Base-by-base conservation (phyloP, 1,139 yeast species). In the Schizosaccharomyces versatilis region DNA sequence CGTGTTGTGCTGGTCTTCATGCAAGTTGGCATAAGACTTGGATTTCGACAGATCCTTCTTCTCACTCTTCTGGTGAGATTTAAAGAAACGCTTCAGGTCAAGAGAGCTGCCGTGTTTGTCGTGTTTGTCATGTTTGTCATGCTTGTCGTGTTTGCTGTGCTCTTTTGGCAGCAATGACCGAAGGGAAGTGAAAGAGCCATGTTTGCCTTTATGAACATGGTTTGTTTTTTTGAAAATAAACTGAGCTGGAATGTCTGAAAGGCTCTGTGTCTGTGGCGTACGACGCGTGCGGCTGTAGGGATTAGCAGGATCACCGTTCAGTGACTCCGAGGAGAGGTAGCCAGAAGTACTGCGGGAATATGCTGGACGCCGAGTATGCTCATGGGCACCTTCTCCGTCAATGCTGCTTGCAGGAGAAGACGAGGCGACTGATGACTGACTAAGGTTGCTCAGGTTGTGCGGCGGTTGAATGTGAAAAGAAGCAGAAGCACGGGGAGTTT, bases 211-310 rank as follows among this genome's bases (percentile, higher is more conserved):
- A 5, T 44, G 36, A 9, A 8, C 36, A 44, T 44, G 49, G 15
- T 12, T 40, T 14, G 17, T 40, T 54, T 62, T 64, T 44, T 63
- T 61, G 56, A 68, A 68, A 49, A 65, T 67, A 54, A 68, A 68
- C 51, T 70, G 61, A 7, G 70, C 67, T 5, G 68, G 66, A 41
- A 68, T 65, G 32, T 67, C 66, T 7, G 60, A 60, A n/a, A 61
- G 59, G 42, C 62, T 61, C 15, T 60, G 60, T 7, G 58, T 59
- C 41, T 60, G 66, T 12, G 68, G 67, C 1, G 66, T 63, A 12
- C 69, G 60, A 40, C 61, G 57, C 52, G 60, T 63, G 41, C 69
- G 62, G 7, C 69, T 62, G 57, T 67, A 68, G 3, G 69, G 69
- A 54, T 66, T 69, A 32, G 64, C 66, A 14, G 54, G 54, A 41